Percentiles rank a stretch among this genome's conserved stretches.
phyloP scores from a whole-genome alignment of 176 grass and related monocot species.

The Eragrostis curvula region DNA sequence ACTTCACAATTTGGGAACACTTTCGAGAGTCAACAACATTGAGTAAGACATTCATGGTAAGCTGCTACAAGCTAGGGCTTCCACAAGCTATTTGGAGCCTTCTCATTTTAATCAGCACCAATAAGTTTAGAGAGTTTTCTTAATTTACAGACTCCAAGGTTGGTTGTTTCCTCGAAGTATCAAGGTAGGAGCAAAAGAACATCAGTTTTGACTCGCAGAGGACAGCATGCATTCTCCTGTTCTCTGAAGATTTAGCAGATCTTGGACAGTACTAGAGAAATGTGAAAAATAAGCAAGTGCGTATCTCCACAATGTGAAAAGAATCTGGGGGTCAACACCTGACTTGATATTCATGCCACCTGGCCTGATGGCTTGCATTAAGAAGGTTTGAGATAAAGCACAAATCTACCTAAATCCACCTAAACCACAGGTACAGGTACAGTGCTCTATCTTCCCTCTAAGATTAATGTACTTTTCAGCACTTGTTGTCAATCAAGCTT shows the following conservation, averaged over 20 bases:
- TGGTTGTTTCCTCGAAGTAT: slow-evolving; percentile 22
- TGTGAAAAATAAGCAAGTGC: slow-evolving; percentile 15
- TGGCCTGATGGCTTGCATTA: neutral
- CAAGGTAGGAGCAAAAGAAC: neutral
- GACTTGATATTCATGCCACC: slow-evolving; percentile 24
- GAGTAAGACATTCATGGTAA: neutral
- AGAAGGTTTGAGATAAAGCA: neutral
- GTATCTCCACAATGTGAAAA: slow-evolving; percentile 27
- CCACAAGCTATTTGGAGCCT: neutral
- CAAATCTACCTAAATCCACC: slow-evolving; percentile 46
- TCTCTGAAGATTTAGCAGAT: slow-evolving; percentile 36
- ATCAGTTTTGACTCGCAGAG: slow-evolving; percentile 40
- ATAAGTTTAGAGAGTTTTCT: neutral
- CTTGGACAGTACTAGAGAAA: slow-evolving; percentile 10
- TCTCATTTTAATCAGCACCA: neutral
- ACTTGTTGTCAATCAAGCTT: slow-evolving; percentile 27
- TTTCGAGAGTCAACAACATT: neutral
- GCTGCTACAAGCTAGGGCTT: neutral
- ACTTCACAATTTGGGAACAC: neutral
- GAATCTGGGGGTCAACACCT: slow-evolving; percentile 37
- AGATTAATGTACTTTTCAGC: slow-evolving; percentile 28
- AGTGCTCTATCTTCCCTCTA: neutral
- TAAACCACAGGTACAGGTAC: slow-evolving; percentile 36
- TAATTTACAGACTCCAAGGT: slow-evolving; percentile 20
- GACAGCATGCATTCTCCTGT: slow-evolving; percentile 28